phyloP scores from a whole-genome alignment of 192 early-diverging fungal species.

The Coemansia asiatica region DNA sequence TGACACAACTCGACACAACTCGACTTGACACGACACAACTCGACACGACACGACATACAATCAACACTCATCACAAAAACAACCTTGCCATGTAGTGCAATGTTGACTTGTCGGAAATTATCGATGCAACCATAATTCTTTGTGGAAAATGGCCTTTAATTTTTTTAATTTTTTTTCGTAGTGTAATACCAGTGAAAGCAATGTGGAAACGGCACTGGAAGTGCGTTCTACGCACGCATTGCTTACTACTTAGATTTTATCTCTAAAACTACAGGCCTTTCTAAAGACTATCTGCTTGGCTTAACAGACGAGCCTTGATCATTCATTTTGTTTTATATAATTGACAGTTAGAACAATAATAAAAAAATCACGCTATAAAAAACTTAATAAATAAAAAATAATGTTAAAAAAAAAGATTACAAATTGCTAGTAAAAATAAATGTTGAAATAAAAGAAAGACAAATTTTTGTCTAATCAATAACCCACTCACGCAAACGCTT shows the following conservation, averaged over 20 bases:
- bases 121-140: no score
- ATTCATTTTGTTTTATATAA: neutral
- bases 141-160: no score
- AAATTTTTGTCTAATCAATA: conserved; percentile 27
- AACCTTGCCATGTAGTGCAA: no score
- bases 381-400: neutral
- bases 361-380: neutral
- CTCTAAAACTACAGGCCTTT: neutral
- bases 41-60: no score
- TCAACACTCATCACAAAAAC: no score
- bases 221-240: neutral
- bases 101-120: no score
- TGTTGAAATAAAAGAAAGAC: conserved; percentile 1
- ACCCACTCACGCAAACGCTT: conserved; percentile 57
- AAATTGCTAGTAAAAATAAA: neutral
- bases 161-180: no score
- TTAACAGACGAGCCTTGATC: neutral
- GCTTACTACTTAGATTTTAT: neutral
- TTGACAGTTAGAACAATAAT: neutral
- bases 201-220: neutral
- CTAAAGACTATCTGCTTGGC: neutral
- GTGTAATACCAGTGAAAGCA: no score
- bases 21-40: no score
- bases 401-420: neutral
- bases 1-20: no score